Evolutionary conservation across 1,139 yeast species (phyloP).

Genomic region (Casaregolazyma suthepensis): DNA sequence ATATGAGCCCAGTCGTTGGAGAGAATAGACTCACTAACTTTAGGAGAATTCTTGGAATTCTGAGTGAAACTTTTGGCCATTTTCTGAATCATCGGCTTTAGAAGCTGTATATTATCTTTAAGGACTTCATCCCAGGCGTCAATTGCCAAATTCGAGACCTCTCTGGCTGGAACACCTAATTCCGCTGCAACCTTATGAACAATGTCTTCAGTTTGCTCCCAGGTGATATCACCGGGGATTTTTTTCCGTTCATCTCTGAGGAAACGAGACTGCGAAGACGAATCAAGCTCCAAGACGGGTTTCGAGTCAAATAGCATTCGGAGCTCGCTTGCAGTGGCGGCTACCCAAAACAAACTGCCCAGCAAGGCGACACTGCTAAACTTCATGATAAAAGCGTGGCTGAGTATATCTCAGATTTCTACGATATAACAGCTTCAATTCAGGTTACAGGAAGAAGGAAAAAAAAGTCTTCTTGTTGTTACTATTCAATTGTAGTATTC

Average conservation of each 20-base stretch:
- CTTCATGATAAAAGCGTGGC: background rate
- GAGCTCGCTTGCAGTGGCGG: background rate
- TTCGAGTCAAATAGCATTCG: background rate
- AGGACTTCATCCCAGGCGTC: constrained; percentile 28
- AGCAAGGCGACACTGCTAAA: background rate
- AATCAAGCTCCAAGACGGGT: background rate
- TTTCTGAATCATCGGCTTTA: constrained; percentile 7
- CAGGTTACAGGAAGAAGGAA: no score
- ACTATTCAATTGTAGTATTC: no score
- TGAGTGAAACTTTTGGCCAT: constrained; percentile 6
- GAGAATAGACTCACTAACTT: background rate
- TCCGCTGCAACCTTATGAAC: constrained; percentile 19
- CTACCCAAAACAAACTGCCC: background rate
- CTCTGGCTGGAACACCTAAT: constrained; percentile 24
- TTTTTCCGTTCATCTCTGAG: background rate
- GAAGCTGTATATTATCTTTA: constrained; percentile 10
- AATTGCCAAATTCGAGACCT: constrained; percentile 24
- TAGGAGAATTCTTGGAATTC: background rate
- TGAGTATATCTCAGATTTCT: no score
- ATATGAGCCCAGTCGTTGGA: constrained; percentile 23
- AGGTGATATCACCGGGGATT: background rate
- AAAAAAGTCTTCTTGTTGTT: no score
- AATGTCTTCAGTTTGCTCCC: background rate
- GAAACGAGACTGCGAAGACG: background rate
- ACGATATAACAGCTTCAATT: no score